Base-by-base conservation (phyloP, 192 early-diverging fungal species). In the Backusella circina region DNA sequence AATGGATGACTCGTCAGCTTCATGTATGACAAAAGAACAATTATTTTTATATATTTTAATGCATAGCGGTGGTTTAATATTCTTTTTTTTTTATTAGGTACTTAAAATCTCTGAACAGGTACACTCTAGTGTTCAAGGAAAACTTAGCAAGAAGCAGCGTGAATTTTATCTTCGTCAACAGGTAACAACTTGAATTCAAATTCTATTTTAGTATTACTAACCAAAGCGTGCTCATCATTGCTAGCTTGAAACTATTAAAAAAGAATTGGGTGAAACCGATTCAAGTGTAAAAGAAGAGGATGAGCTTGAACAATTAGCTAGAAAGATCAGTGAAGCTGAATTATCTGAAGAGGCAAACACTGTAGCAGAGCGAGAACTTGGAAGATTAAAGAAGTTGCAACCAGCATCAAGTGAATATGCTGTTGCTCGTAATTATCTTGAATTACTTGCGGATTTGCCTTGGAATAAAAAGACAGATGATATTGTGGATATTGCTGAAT, bases 131-230 rank as follows among this genome's bases (percentile, higher is more conserved):
- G 88, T 94, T n/a, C 92, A 93, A 77, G 89, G 87, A 44, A 93
- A 93, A 77, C 80, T 94, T 9, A 91, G 86, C 64, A 90, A 93
- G 75, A 93, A 94, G 79, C 94, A 94, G 66, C 84, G 91, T 35
- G 94, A 95, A 75, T 92, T 89, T 65, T 88, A 93, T 72, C 81
- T 95, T 50, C 83, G 93, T 5, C 89, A 95, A 75, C 94, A 95
- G 82, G 89, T 91, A 76, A 77, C 36, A 67, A 1, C 10, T 33
- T 44, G 10, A 76, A 31, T 6, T 23, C 0, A 23, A 21, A 16
- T 21, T 6, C 1, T 67, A 23, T n/a, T 23, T 21, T 36, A 21
- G n/a, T 38, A 0, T 44, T 5, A 70, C 15, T 54, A 31, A 41
- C 16, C 39, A 41, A 41, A 16, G 39, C 39, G 36, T 37, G n/a